Conservation (phyloP, 768 basidiomycete genomes). For the Erythrobasidium yunnanense region DNA sequence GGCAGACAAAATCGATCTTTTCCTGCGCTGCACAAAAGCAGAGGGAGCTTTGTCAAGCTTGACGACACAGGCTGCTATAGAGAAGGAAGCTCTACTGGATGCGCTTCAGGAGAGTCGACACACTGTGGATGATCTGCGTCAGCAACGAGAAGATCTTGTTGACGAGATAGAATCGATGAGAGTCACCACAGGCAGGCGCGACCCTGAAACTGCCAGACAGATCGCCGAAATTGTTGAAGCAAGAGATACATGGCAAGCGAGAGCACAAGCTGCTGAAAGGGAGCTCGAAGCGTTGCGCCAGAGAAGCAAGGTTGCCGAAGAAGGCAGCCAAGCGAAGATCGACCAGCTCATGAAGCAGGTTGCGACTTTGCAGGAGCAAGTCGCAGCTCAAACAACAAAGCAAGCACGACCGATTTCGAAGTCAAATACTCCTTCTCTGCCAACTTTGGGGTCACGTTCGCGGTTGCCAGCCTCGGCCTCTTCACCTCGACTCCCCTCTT, state of each 20-base stretch:
- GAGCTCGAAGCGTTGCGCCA: not conserved
- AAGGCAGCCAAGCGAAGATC: not conserved
- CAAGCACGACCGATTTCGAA: not conserved
- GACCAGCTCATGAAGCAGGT: not conserved
- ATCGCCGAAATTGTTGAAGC: constrained; percentile 19
- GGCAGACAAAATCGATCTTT: constrained; percentile 25
- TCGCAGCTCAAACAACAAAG: not conserved
- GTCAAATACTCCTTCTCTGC: no score
- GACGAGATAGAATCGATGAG: not conserved
- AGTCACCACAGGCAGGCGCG: not conserved
- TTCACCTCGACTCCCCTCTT: no score
- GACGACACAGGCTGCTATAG: constrained; percentile 2
- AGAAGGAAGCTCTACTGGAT: constrained; percentile 18
- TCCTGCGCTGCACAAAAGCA: constrained; percentile 14
- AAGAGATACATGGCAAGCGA: constrained; percentile 11
- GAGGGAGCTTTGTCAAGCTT: constrained; percentile 1
- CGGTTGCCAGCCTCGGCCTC: no score
- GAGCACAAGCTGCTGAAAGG: constrained; percentile 9
- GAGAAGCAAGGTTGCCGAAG: not conserved
- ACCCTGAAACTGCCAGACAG: not conserved
- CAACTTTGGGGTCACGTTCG: no score
- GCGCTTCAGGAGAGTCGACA: constrained; percentile 3
- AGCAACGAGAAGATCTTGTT: constrained; percentile 12
- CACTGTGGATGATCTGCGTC: constrained; percentile 13
- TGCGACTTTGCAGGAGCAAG: not conserved